Evolutionary conservation across 73 alveolate genomes (phyloP), one percentile per base, ranked within the genome.

Genomic region (Breviolum minutum): DNA sequence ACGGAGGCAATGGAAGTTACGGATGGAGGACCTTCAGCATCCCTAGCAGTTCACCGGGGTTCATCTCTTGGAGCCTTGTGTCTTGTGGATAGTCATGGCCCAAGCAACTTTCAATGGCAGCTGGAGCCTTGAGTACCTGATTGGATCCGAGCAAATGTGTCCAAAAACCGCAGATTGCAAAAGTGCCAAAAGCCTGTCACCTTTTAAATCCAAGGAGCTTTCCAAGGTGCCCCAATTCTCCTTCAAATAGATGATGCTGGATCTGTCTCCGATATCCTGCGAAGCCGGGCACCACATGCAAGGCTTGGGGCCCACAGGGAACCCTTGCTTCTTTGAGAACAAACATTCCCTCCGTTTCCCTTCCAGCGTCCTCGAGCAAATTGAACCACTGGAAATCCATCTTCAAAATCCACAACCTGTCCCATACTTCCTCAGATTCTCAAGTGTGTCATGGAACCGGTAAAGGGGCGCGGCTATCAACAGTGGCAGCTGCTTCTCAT

Each of bases 81-180:
- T 61, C 74, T 83, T 83, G 92, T 83, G 92, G 73, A 83, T 83
- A 24, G 92, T 83, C 92, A 83, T 20, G 9, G 92, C 92, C 92
- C 92, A 83, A n/a, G 92, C 92, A 70, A 83, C 54, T 7, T 83
- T 83, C 64, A 83, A 73, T 13, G 92, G 92, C 74, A 83, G 61
- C 60, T 83, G 92, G 6, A 17, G 26, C 54, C 92, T 61, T 17
- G 73, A 54, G n/a, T 83, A 61, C 92, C 70, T 54, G 61, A 54
- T 16, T 17, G 69, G 70, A 5, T 22, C 64, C 5, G 7, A 11
- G 5, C 87, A 79, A 79, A 27, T 29, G 11, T 27, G 64, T 5
- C 22, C 64, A 79, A 27, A 79, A 6, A 29, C 13, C 66, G 64
- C 64, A 79, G 17, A 14, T 14, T 14, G 64, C 87, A 24, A 27